A percentile compares a stretch with the other conserved stretches of the same genome.
Evolutionary conservation across 352 stramenopile species (phyloP).

Genomic region (Phytophthora aleatoria): DNA sequence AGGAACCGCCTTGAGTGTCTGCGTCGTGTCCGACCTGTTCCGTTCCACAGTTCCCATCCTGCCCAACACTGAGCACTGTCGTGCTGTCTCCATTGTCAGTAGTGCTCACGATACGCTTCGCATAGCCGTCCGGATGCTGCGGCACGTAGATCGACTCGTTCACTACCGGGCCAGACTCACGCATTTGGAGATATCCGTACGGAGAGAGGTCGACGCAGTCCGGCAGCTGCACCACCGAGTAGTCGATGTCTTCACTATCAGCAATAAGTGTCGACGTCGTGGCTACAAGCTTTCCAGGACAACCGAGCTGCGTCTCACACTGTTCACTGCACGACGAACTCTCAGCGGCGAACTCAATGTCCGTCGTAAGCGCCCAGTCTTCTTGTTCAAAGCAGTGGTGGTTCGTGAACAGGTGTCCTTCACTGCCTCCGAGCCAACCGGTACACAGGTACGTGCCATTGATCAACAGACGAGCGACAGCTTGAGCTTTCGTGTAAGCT

Average conservation of each 20-base stretch:
- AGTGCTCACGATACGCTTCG: conserved; percentile 56
- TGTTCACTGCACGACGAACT: conserved; percentile 50
- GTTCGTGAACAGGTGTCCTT: conserved; percentile 78
- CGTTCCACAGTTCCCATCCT: conserved; percentile 36
- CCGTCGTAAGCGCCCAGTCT: conserved; percentile 33
- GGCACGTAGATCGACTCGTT: conserved; percentile 68
- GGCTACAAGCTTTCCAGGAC: conserved; percentile 47
- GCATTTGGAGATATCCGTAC: conserved; percentile 68
- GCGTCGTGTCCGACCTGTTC: conserved; percentile 52
- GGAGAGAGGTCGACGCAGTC: conserved; percentile 30
- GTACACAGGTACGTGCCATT: conserved; percentile 59
- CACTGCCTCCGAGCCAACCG: conserved; percentile 62
- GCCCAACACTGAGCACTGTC: conserved; percentile 36
- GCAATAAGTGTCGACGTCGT: conserved; percentile 53
- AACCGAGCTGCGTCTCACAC: conserved; percentile 49
- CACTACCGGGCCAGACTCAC: conserved; percentile 34
- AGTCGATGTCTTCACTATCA: conserved; percentile 48
- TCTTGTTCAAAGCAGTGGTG: conserved; percentile 59
- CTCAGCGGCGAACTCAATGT: conserved; percentile 71
- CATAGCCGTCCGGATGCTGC: conserved; percentile 53
- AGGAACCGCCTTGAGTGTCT: conserved; percentile 54
- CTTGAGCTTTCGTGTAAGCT: conserved; percentile 45
- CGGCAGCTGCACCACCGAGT: conserved; percentile 62
- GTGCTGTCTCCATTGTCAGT: conserved; percentile 34
- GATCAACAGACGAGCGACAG: conserved; percentile 67